Base-by-base conservation (phyloP, 192 early-diverging fungal genomes). In the Coemansia sp. region DNA sequence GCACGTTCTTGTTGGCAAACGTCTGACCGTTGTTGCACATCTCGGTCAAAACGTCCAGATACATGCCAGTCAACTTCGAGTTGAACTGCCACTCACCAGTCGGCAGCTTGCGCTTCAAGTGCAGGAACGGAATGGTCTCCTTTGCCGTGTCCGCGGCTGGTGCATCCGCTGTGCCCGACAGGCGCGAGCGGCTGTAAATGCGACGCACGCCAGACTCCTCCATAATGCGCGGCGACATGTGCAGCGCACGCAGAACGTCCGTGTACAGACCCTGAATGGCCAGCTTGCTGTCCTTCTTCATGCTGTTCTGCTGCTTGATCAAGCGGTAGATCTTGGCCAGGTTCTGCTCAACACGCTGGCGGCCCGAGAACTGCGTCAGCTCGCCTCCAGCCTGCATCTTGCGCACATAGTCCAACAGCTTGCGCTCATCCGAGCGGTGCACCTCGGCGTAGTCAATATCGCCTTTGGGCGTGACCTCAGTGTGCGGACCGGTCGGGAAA, bases 321-420 rank as follows among this genome's bases (percentile, higher is more conserved):
- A 91, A 86, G 82, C 85, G 86, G 86, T 89, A 91, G 62, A 91
- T 87, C 72, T 85, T 84, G 46, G 82, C 87, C 71, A 91, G 75
- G 78, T 88, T 87, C 70, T 91, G 87, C 75, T 91, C 88, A 7
- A 91, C 89, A 62, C 85, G 86, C 71, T 89, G 87, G 54, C 89
- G 89, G 78, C 85, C 84, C 40, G 84, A 84, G 85, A 88, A 92
- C 72, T 91, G 85, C 49, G 87, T 82, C 72, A 88, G 82, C 70
- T 87, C 84, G 59, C 84, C 83, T 21, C 87, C 89, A 23, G 81
- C 77, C 81, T 85, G 81, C 92, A 97, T 92, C 53, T 90, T 90
- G 71, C 88, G 86, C 75, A 97, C 93, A 68, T 95, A 97, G 62
- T 94, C 89, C 72, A 92, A 88, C 74, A 97, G 85, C 87, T 97